Evolutionary conservation across 2,329 filamentous ascomycete genomes (phyloP), one percentile per base, ranked within the genome.

Genomic region (Uncinocarpus reesii): DNA sequence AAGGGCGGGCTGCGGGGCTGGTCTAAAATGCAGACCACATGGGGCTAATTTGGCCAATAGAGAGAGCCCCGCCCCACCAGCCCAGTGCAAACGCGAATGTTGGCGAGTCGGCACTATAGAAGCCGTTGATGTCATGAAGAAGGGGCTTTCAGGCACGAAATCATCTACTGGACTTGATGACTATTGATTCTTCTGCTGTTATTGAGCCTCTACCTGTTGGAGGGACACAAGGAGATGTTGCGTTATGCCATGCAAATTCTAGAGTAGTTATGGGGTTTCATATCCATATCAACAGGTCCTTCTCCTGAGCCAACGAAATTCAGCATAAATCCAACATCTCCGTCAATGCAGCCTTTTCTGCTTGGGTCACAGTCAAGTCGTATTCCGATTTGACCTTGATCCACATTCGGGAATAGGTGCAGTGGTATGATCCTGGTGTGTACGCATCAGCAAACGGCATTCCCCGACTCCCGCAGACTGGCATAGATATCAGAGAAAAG

Each of bases 341-440:
- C 0, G 68, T 69, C 53, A 89, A 65, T 0, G 84, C 82, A 13
- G 66, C 67, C 73, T 86, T 87, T 74, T 93, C 86, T 0, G 77
- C 78, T 40, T 71, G 71, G 1, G 83, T 90, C 52, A 92, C 70
- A 13, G 76, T 82, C 55, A 93, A 66, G 1, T 62, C 63, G 62
- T 83, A 92, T 58, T 79, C 77, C 58, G 73, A 77, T 78, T 92
- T 93, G 56, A 93, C 85, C 59, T 79, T 75, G 34, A 90, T 74
- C 81, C 83, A 93, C 61, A 81, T 79, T 61, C 77, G 74, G 11
- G 85, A 82, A 60, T 93, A 92, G 23, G 77, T 82, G 75, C 86
- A 92, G 64, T 85, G 77, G 67, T 86, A 90, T 53, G 71, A 73
- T 15, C 65, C 71, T 70, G 29, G 16, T 43, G 2, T 2, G 38